Conservation (phyloP, 331 rosid genomes). For the Spiraea crenata region DNA sequence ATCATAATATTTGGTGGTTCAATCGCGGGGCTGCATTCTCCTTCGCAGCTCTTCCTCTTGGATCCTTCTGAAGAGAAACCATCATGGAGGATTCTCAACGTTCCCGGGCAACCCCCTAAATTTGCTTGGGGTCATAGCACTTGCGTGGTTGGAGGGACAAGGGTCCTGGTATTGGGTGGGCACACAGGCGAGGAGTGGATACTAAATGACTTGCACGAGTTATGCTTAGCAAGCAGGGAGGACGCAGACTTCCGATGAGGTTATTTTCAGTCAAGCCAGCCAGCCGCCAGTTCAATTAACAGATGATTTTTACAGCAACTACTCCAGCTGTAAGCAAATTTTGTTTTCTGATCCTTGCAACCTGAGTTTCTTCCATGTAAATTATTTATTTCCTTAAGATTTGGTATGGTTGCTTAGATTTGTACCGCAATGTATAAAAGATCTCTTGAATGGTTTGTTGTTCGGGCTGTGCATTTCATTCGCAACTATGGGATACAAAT, state of each 20-base stretch:
- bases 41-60: constrained; percentile 95
- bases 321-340: constrained; percentile 20
- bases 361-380: constrained; percentile 16
- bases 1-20: constrained; percentile 94
- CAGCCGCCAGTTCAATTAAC: not conserved
- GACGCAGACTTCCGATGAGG: constrained; percentile 53
- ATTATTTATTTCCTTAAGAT: not conserved
- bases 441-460: not conserved
- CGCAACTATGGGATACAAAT: constrained; percentile 1
- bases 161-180: constrained; percentile 94
- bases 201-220: constrained; percentile 89
- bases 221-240: constrained; percentile 87
- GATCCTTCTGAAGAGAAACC: constrained; percentile 98
- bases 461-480: constrained; percentile 4
- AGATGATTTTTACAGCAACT: not conserved
- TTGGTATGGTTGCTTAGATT: constrained; percentile 4
- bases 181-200: constrained; percentile 98
- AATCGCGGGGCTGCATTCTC: constrained; percentile 93
- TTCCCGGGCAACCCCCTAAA: constrained; percentile 92
- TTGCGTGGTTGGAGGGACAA: constrained; percentile 93
- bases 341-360: constrained; percentile 22
- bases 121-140: constrained; percentile 99
- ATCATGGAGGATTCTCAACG: constrained; percentile 91
- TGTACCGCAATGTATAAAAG: not conserved
- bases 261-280: constrained; percentile 1